Evolutionary conservation across 2,329 filamentous ascomycete species (phyloP).

Genomic region (Thielaviopsis populi): DNA sequence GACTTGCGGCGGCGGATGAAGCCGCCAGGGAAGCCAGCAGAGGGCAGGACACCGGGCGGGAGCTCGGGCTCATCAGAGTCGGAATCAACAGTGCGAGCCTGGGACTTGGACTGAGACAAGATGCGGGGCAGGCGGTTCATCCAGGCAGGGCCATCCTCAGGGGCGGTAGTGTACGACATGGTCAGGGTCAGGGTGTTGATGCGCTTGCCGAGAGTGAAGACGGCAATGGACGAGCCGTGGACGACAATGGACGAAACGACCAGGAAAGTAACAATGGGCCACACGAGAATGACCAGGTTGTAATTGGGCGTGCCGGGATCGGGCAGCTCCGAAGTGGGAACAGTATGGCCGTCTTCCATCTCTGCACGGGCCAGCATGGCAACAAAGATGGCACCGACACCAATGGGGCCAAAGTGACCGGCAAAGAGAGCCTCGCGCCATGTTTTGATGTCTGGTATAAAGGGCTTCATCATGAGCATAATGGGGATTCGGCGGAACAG

Average conservation of each 20-base stretch:
- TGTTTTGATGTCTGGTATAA: constrained; percentile 94
- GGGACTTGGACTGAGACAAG: constrained; percentile 55
- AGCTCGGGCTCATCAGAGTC: constrained; percentile 44
- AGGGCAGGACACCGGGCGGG: constrained; percentile 56
- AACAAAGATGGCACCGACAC: constrained; percentile 90
- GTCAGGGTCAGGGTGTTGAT: constrained; percentile 95
- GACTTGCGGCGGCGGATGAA: constrained; percentile 54
- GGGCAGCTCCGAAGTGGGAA: constrained; percentile 53
- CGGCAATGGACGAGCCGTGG: constrained; percentile 93
- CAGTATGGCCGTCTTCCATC: constrained; percentile 58
- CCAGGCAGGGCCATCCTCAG: constrained; percentile 81
- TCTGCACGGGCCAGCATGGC: constrained; percentile 89
- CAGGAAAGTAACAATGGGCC: constrained; percentile 89
- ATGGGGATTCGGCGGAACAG: constrained; percentile 91
- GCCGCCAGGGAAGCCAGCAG: constrained; percentile 54
- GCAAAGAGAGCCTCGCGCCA: constrained; percentile 96
- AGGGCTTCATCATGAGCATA: constrained; percentile 78
- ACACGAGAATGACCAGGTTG: constrained; percentile 69
- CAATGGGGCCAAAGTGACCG: constrained; percentile 93
- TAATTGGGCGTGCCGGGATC: constrained; percentile 41
- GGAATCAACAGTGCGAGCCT: constrained; percentile 78
- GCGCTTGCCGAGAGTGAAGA: constrained; percentile 92
- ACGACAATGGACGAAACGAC: constrained; percentile 90
- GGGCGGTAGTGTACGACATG: constrained; percentile 85
- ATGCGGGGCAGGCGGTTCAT: constrained; percentile 79